Conservation (phyloP, 345 rosid species). For the Gossypium longicalyx region DNA sequence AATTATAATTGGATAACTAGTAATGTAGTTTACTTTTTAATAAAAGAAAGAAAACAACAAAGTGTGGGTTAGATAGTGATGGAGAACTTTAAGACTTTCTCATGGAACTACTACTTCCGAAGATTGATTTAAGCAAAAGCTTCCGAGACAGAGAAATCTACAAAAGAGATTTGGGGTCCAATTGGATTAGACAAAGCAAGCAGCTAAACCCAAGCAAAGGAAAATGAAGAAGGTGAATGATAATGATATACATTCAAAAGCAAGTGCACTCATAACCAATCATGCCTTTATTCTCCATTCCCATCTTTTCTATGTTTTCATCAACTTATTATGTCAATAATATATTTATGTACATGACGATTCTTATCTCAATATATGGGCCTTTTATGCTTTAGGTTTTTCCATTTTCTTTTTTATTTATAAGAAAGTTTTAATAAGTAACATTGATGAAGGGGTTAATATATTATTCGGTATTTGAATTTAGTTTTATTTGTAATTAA, state of each 20-base stretch:
- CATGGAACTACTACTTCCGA: slow-evolving; percentile 11
- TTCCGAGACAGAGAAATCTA: slow-evolving; percentile 24
- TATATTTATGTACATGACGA: background rate
- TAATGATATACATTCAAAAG: slow-evolving; percentile 10
- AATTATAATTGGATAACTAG: no score
- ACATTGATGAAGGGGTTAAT: no score
- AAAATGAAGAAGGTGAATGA: background rate
- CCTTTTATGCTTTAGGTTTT: background rate
- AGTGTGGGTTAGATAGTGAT: background rate
- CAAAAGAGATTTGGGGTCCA: background rate
- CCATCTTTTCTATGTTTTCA: slow-evolving; percentile 1
- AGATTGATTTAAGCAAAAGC: slow-evolving; percentile 3
- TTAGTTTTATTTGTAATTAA: no score
- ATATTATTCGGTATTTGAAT: no score
- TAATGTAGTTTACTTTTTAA: no score
- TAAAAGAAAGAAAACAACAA: background rate
- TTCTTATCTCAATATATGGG: slow-evolving; percentile 14
- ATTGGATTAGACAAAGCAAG: slow-evolving; percentile 31
- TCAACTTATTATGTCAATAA: slow-evolving; percentile 5
- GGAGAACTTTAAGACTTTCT: slow-evolving; percentile 3
- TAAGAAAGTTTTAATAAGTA: background rate
- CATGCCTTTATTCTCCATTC: background rate
- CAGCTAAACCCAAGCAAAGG: background rate
- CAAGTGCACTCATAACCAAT: background rate
- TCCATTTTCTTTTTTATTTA: background rate